Evolutionary conservation across 495 filamentous ascomycete genomes (phyloP), one percentile per base, ranked within the genome.

Genomic region (Penicillium subrubescens): DNA sequence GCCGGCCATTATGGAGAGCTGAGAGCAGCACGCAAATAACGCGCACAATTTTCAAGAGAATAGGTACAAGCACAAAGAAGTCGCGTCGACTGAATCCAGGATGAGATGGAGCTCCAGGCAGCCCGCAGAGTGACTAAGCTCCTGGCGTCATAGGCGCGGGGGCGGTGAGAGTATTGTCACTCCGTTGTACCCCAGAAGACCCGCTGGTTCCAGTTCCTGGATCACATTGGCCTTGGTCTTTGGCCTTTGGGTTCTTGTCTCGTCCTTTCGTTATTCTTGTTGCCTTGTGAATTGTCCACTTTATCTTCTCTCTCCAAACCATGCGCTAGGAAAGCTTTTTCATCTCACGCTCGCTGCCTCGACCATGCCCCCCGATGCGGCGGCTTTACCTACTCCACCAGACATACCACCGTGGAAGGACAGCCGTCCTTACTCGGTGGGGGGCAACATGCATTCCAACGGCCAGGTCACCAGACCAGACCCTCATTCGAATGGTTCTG

Each of bases 1-100:
- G 71, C 93, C 87, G 65, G 90, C 85, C 92, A 97, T 96, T 81
- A 82, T 90, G n/a, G 46, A 44, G 39, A 56, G 48, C 46, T 51
- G 29, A 39, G 33, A 52, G 34, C 50, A 54, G 19, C 19, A 60
- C 59, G 62, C 63, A 48, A 21, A 21, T 11, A 23, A 33, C 31
- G 54, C 17, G 52, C 43, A 23, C 57, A 43, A 61, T 59, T 19
- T 61, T 53, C 27, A 19, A 51, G 34, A 12, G 34, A 25, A 44
- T 23, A 43, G 7, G 50, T 23, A 34, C n/a, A 19, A 48, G 33
- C 19, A 25, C 10, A 25, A 54, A 39, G 15, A 57, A 55, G 50
- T 25, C 48, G 37, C 56, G 56, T 37, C 34, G 56, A 43, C 27
- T 57, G 56, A 59, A 60, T 56, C 44, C n/a, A 65, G 56, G 61